Evolutionary conservation across 257 asterid species (phyloP).

Genomic region (Ehretia macrophylla): DNA sequence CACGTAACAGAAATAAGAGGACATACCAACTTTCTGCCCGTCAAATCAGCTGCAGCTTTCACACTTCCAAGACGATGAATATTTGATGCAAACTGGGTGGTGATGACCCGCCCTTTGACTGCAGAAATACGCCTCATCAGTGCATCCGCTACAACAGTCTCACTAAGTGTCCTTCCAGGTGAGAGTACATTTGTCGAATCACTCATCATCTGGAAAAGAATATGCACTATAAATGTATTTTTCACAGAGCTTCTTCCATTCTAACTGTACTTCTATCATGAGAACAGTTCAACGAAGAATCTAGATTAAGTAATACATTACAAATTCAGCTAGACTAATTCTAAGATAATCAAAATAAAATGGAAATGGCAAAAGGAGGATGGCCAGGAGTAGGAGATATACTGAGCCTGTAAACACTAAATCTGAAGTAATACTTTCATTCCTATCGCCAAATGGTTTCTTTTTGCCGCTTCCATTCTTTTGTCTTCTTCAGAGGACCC

Average conservation of each 20-base stretch:
- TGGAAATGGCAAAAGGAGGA: too few relatives aligned
- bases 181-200: constrained; percentile 97
- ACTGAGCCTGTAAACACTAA: too few relatives aligned
- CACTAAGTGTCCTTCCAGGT: constrained; percentile 96
- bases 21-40: constrained; percentile 89
- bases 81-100: constrained; percentile 97
- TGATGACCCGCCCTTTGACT: constrained; percentile 83
- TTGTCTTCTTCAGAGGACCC: too few relatives aligned
- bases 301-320: too few relatives aligned
- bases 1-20: constrained; percentile 9
- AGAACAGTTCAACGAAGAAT: too few relatives aligned
- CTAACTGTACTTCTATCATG: too few relatives aligned
- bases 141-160: constrained; percentile 88
- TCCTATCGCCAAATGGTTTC: too few relatives aligned
- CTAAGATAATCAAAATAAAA: too few relatives aligned
- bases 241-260: neutral
- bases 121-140: constrained; percentile 79
- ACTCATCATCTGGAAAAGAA: constrained; percentile 88
- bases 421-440: neutral
- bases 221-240: constrained; percentile 14
- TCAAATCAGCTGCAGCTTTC: constrained; percentile 98
- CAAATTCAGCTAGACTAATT: too few relatives aligned
- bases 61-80: constrained; percentile 98
- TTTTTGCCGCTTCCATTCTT: too few relatives aligned
- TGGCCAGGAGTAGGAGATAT: too few relatives aligned